phyloP scores from a whole-genome alignment of 306 rosid species.

The Sechiopsis laciniata region DNA sequence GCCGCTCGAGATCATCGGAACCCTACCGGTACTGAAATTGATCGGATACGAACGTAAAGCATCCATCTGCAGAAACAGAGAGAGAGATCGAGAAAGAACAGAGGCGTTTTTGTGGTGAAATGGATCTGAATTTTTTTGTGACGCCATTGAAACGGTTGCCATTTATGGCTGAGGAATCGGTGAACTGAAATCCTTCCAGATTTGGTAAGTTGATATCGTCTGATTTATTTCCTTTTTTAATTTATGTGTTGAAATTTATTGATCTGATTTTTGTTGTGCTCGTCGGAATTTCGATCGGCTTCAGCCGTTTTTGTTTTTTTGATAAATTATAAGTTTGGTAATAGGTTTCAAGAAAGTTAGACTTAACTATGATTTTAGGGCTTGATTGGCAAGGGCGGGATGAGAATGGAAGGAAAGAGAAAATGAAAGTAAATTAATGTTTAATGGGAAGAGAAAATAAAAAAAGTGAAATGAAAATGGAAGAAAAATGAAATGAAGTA shows the following conservation, averaged over 20 bases:
- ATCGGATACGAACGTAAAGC: background rate
- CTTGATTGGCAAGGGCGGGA: too few relatives aligned
- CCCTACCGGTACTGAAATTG: background rate
- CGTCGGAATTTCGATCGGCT: background rate
- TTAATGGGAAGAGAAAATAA: too few relatives aligned
- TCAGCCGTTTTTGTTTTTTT: too few relatives aligned
- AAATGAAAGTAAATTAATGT: too few relatives aligned
- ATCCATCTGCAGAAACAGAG: background rate
- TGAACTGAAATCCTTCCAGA: background rate
- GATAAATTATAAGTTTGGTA: too few relatives aligned
- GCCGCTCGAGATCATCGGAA: background rate
- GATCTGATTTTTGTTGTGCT: background rate
- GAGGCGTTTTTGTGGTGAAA: slow-evolving; percentile 8
- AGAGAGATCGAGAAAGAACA: background rate
- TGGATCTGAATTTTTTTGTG: background rate
- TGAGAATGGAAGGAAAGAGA: too few relatives aligned
- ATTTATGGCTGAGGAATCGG: background rate
- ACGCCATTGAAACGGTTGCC: slow-evolving; percentile 6
- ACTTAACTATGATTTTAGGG: too few relatives aligned
- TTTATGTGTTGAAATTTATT: too few relatives aligned
- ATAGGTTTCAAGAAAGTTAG: too few relatives aligned
- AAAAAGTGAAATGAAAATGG: too few relatives aligned
- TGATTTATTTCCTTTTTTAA: background rate
- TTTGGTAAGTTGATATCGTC: background rate
- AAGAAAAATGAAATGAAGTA: too few relatives aligned